Evolutionary conservation across 2,329 filamentous ascomycete genomes (phyloP).

Genomic region (Trichocomaceae sp.): DNA sequence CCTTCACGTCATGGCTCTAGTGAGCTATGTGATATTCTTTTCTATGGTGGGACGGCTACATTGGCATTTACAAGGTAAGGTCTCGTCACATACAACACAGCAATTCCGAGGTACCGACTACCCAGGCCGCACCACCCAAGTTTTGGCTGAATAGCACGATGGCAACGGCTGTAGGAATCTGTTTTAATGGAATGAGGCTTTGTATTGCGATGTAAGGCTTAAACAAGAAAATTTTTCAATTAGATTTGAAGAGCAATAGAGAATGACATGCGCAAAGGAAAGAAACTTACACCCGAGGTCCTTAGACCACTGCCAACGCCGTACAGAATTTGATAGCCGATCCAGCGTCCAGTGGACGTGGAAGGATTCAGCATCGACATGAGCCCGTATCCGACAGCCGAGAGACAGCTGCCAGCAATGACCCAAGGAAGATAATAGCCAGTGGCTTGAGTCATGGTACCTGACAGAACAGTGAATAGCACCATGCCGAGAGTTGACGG

Average conservation of each 20-base stretch:
- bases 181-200: conserved; percentile 27
- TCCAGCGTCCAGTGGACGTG: conserved; percentile 37
- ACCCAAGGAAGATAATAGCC: conserved; percentile 32
- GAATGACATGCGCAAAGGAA: conserved; percentile 3
- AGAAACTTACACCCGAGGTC: conserved; percentile 19
- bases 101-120: too few species aligned
- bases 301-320: conserved; percentile 39
- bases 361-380: conserved; percentile 35
- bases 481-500: conserved; percentile 34
- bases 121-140: too few species aligned
- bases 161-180: conserved; percentile 37
- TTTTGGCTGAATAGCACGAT: conserved; percentile 55
- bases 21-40: too few species aligned
- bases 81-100: too few species aligned
- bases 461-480: conserved; percentile 27
- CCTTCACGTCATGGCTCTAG: too few species aligned
- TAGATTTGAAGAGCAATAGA: neutral
- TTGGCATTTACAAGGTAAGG: too few species aligned
- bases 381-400: conserved; percentile 34
- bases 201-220: conserved; percentile 40
- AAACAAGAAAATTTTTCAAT: conserved; percentile 22
- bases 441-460: too few species aligned
- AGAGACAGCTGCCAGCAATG: conserved; percentile 24
- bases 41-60: too few species aligned
- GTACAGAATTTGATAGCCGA: conserved; percentile 43